Evolutionary conservation across 2,329 filamentous ascomycete species (phyloP), one percentile per base, ranked within the genome.

Genomic region (Didymella arachidicola): DNA sequence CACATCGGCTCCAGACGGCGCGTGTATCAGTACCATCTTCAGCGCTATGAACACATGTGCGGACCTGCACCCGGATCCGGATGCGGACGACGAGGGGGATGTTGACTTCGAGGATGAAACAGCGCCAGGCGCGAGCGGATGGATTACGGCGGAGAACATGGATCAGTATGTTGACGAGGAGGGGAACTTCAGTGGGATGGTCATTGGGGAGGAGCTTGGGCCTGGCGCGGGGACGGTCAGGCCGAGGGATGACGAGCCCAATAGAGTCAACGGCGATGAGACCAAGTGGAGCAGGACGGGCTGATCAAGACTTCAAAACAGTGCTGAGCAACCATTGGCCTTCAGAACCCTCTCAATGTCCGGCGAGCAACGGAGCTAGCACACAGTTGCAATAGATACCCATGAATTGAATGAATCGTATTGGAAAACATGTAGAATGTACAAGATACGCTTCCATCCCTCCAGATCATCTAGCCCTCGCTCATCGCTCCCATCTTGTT

Each of bases 111-210:
- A 86, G 87, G 36, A 39, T 39, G 36, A 39, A 19, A 39, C 36
- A 0, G 85, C 90, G 75, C 89, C 90, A 0, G 90, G 90, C 1
- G 91, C 89, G 48, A 86, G 86, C 0, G 90, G 90, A 0, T 94
- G 91, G 91, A 93, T 98, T 72, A 98, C 94, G 16, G 90, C 91
- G 8, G 94, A 97, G 56, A 98, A 97, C 69, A 88, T 96, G 74
- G 83, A 89, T 63, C 86, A 96, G 66, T 96, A 87, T 72, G 48
- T 75, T 44, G 76, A 79, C 57, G 77, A 74, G 45, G 66, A 78
- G 30, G 77, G 77, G 1, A 78, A 78, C 44, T 78, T 78, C 26
- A 68, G 64, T 32, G 76, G 73, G 2, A 65, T 62, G 48, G 65
- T 73, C 3, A 56, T 70, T 49, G 70, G 70, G 12, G 66, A 63